Percentiles rank a stretch among this genome's conserved stretches.
phyloP scores from a whole-genome alignment of 2,329 filamentous ascomycete species.

The Fusarium compactum region DNA sequence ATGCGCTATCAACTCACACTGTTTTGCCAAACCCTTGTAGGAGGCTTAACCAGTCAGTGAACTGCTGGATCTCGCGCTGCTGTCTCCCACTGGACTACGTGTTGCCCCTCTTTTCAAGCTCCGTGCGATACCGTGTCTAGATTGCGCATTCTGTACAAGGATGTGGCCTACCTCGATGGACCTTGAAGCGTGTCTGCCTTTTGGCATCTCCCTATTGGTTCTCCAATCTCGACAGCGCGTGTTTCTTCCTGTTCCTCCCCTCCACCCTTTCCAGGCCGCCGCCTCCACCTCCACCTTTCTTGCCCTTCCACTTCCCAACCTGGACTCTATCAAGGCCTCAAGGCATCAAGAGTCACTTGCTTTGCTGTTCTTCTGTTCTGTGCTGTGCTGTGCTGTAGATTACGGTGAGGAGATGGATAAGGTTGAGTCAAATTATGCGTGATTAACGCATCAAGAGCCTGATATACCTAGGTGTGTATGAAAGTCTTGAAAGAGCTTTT shows the following conservation, averaged over 20 bases:
- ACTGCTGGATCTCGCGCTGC: not conserved
- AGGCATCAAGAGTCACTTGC: conserved; percentile 24
- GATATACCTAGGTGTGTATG: not conserved
- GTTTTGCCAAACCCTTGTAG: conserved; percentile 30
- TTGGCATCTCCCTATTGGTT: conserved; percentile 43
- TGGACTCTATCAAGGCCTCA: conserved; percentile 25
- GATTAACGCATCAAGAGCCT: conserved; percentile 2
- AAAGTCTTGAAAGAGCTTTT: not conserved
- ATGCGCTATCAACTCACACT: not conserved
- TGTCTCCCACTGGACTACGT: conserved; percentile 23
- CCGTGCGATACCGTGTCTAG: conserved; percentile 32
- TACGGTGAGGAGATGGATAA: conserved; percentile 20
- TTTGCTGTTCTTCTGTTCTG: conserved; percentile 17
- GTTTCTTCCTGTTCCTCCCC: conserved; percentile 28
- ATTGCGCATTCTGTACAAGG: conserved; percentile 31
- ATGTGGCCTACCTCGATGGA: conserved; percentile 34
- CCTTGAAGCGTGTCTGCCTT: conserved; percentile 44
- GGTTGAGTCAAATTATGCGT: conserved; percentile 17
- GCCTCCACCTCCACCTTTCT: conserved; percentile 39
- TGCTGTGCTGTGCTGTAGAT: not conserved
- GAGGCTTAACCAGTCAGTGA: conserved; percentile 26
- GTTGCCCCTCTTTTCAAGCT: conserved; percentile 28
- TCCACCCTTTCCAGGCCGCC: conserved; percentile 31
- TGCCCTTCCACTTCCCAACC: conserved; percentile 25
- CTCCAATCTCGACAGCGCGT: conserved; percentile 34